These are phyloP conservation scores for Camptophora hylomeconis DNA, from an alignment of 2,329 filamentous ascomycete species.

Conservation along the genomic window DNA sequence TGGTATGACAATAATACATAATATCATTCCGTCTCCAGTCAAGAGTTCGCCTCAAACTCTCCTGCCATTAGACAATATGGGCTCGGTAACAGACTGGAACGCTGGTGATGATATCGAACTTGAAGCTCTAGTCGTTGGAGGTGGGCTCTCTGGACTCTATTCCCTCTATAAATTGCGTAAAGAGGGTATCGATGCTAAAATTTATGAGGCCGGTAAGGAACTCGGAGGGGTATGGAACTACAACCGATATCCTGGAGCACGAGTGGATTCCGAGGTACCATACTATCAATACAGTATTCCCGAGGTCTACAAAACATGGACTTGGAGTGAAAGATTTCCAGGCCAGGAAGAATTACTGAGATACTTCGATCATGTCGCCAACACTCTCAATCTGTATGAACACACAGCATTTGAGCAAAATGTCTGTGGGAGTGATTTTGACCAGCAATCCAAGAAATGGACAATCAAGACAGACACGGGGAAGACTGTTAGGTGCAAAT, in stretches of 20 bases:
- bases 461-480: conserved; percentile 25
- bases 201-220: conserved; percentile 40
- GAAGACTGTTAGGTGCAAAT: conserved; percentile 1
- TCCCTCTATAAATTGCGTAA: conserved; percentile 40
- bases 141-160: conserved; percentile 31
- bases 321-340: conserved; percentile 30
- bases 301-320: conserved; percentile 33
- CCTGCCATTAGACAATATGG: too few species aligned
- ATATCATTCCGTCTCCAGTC: too few species aligned
- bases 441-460: conserved; percentile 24
- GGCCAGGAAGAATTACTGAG: conserved; percentile 24
- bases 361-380: conserved; percentile 31
- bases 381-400: conserved; percentile 26
- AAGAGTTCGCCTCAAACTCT: too few species aligned
- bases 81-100: too few species aligned
- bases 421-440: conserved; percentile 23
- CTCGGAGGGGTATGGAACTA: conserved; percentile 26
- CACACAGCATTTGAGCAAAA: conserved; percentile 21
- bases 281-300: conserved; percentile 42
- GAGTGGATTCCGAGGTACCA: conserved; percentile 41
- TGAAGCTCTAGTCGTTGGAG: conserved; percentile 18
- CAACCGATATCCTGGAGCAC: conserved; percentile 42
- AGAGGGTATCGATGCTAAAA: conserved; percentile 32
- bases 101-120: conserved; percentile 6
- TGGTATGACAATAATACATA: too few species aligned